phyloP scores from a whole-genome alignment of 2,329 filamentous ascomycete species.

The Botrytis fabae region DNA sequence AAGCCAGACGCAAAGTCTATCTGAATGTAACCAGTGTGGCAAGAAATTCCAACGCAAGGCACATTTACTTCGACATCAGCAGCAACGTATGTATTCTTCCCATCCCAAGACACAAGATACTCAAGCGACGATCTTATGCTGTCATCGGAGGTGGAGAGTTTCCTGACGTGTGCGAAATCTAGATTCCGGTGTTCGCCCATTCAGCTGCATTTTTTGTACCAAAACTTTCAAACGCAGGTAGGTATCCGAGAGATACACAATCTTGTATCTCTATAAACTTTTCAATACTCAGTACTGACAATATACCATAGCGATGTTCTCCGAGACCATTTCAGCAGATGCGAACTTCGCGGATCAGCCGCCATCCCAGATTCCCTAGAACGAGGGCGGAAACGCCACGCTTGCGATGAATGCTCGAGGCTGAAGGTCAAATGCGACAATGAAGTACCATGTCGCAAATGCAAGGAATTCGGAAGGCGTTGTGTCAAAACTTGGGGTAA shows the following conservation, averaged over 20 bases:
- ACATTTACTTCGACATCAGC: constrained; percentile 40
- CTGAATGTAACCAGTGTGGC: constrained; percentile 40
- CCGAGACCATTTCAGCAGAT: constrained; percentile 41
- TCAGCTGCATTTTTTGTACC: constrained; percentile 41
- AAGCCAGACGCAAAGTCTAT: constrained; percentile 40
- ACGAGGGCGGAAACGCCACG: constrained; percentile 40
- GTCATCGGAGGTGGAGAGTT: background rate
- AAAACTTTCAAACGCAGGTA: constrained; percentile 42
- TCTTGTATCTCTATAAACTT: background rate
- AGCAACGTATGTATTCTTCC: constrained; percentile 37
- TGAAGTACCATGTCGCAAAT: constrained; percentile 39
- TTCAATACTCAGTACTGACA: background rate
- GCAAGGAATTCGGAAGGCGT: constrained; percentile 38
- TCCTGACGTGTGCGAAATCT: constrained; percentile 24
- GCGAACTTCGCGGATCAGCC: constrained; percentile 36
- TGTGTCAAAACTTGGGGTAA: constrained; percentile 37
- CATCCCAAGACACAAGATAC: background rate
- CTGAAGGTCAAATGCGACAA: constrained; percentile 42
- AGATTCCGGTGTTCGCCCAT: constrained; percentile 40
- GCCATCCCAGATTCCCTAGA: constrained; percentile 40
- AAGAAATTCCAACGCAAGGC: constrained; percentile 42
- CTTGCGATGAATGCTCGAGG: constrained; percentile 41
- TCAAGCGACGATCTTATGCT: background rate
- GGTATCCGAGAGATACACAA: constrained; percentile 6
- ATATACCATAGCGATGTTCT: constrained; percentile 38